Percentiles rank a stretch among this genome's conserved stretches.
phyloP scores from a whole-genome alignment of 371 early-diverging fungal species.

The Dipsacomyces acuminosporus region DNA sequence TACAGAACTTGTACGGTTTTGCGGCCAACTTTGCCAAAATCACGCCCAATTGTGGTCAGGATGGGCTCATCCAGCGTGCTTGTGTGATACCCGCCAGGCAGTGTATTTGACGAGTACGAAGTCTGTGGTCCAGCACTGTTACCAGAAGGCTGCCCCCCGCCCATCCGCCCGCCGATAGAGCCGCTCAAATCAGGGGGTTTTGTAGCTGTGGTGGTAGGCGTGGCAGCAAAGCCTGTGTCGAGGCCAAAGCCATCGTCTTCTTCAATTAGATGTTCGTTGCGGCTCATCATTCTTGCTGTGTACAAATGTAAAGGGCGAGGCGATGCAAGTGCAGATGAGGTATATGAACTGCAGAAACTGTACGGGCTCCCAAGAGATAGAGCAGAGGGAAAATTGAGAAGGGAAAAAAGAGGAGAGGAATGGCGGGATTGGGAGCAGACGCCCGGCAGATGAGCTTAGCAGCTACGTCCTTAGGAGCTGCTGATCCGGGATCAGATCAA shows the following conservation, averaged over 20 bases:
- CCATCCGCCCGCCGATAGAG: constrained; percentile 34
- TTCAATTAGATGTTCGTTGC: constrained; percentile 34
- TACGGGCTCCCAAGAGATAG: too few species aligned
- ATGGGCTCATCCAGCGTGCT: constrained; percentile 94
- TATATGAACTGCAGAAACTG: too few species aligned
- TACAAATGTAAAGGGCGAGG: too few species aligned
- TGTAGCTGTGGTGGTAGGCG: neutral
- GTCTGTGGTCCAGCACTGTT: constrained; percentile 32
- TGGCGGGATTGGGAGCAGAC: too few species aligned
- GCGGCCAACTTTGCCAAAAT: constrained; percentile 45
- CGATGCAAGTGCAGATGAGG: too few species aligned
- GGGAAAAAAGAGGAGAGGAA: too few species aligned
- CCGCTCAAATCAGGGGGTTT: constrained; percentile 43
- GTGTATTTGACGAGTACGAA: constrained; percentile 22
- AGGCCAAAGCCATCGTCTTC: constrained; percentile 37
- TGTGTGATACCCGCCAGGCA: constrained; percentile 44
- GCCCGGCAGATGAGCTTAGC: too few species aligned
- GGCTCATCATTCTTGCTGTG: constrained; percentile 16
- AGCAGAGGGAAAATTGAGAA: too few species aligned
- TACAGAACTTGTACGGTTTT: constrained; percentile 42
- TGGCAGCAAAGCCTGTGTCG: constrained; percentile 23
- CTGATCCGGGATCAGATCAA: too few species aligned
- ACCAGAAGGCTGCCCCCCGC: constrained; percentile 3
- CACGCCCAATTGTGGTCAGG: constrained; percentile 48
- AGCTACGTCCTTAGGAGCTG: too few species aligned